phyloP scores from a whole-genome alignment of 108 stramenopile genomes.

The Nitzschia sp. region DNA sequence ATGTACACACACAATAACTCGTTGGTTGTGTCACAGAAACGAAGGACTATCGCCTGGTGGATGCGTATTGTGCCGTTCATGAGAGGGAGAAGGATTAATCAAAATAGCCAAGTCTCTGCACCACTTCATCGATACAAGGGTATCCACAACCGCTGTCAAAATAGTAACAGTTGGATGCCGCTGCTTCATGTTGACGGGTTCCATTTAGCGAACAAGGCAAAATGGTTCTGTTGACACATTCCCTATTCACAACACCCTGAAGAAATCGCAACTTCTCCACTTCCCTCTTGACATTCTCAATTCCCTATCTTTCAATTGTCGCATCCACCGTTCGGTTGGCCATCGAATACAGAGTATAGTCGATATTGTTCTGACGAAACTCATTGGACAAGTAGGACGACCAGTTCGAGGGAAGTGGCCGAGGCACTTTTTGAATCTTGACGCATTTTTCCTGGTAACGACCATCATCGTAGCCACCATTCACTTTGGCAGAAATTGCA shows the following conservation, averaged over 20 bases:
- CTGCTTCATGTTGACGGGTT: slow-evolving; percentile 21
- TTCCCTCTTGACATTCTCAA: not conserved
- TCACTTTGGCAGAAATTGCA: slow-evolving; percentile 19
- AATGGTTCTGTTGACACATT: not conserved
- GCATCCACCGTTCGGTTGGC: slow-evolving; percentile 11
- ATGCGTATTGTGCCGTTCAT: too few species aligned
- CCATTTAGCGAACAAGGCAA: slow-evolving; percentile 26
- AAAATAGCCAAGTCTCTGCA: too few species aligned
- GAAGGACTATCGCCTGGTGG: too few species aligned
- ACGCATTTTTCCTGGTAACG: slow-evolving; percentile 20
- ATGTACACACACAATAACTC: too few species aligned
- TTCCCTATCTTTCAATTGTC: slow-evolving; percentile 13
- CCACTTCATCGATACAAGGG: too few species aligned
- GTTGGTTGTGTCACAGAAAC: too few species aligned
- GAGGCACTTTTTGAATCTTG: slow-evolving; percentile 17
- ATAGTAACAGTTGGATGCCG: too few species aligned
- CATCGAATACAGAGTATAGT: slow-evolving; percentile 14
- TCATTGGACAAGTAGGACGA: slow-evolving; percentile 1
- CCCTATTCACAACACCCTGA: not conserved
- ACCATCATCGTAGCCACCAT: slow-evolving; percentile 41
- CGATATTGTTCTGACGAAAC: slow-evolving; percentile 6
- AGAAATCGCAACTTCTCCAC: not conserved
- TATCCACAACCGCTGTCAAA: too few species aligned
- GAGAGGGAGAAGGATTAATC: too few species aligned
- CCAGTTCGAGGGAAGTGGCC: not conserved